Conservation (phyloP, 2,329 filamentous ascomycete genomes). For the Fusarium nematophilum region DNA sequence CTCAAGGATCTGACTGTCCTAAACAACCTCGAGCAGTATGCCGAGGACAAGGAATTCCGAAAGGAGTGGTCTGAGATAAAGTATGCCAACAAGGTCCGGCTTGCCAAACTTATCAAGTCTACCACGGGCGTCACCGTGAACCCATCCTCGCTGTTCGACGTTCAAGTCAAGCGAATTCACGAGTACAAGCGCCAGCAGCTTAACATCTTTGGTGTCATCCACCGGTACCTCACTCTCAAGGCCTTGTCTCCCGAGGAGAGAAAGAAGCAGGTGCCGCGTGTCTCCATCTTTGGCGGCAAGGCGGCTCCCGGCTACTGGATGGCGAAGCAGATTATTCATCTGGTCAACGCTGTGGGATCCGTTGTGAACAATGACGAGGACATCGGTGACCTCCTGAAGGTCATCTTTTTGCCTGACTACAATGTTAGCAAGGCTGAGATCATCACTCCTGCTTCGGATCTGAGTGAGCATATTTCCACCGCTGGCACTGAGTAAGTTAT, state of each 20-base stretch:
- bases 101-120: conserved; percentile 91
- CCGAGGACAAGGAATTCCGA: conserved; percentile 89
- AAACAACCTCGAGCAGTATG: conserved; percentile 84
- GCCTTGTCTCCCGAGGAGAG: conserved; percentile 83
- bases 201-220: conserved; percentile 98
- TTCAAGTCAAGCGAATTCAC: conserved; percentile 98
- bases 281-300: conserved; percentile 97
- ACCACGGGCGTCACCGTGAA: conserved; percentile 85
- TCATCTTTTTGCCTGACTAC: conserved; percentile 97
- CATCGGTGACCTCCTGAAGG: conserved; percentile 93
- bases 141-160: conserved; percentile 89
- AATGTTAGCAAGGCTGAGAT: conserved; percentile 99
- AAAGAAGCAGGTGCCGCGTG: conserved; percentile 87
- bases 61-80: conserved; percentile 98
- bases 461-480: conserved; percentile 98
- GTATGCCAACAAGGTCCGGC: conserved; percentile 90
- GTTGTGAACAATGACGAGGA: conserved; percentile 95
- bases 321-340: conserved; percentile 98
- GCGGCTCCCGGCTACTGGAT: conserved; percentile 99
- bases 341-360: conserved; percentile 90
- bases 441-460: conserved; percentile 91
- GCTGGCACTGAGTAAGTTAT: conserved; percentile 84
- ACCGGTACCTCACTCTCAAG: conserved; percentile 92
- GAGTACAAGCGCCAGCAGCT: conserved; percentile 99
- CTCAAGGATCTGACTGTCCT: conserved; percentile 90